A percentile compares a stretch with the other conserved stretches of the same genome.
Evolutionary conservation across 495 filamentous ascomycete genomes (phyloP).

Genomic region (Podospora pseudopauciseta): DNA sequence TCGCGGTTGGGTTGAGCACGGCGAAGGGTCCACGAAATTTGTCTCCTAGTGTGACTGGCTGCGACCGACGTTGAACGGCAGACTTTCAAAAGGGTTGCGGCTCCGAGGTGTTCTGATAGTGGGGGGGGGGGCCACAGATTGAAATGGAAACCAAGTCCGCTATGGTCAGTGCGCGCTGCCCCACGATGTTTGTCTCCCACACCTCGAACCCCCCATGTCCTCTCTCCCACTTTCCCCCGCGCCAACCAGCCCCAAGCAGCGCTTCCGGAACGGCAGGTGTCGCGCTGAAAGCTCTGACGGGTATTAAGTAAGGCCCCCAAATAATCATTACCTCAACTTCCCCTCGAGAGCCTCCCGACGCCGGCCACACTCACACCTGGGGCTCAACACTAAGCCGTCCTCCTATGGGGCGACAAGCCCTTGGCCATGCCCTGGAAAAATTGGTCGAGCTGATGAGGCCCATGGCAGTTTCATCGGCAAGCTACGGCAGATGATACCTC

Average conservation of each 20-base stretch:
- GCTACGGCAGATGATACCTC: not conserved
- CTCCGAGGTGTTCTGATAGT: conserved; percentile 11
- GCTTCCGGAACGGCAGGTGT: not conserved
- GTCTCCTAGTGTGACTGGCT: not conserved
- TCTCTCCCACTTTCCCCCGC: not conserved
- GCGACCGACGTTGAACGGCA: conserved; percentile 9
- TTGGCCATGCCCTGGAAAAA: not conserved
- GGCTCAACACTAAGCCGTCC: not conserved
- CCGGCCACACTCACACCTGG: too few species aligned
- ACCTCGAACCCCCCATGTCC: not conserved
- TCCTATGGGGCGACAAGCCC: not conserved
- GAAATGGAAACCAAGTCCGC: conserved; percentile 18
- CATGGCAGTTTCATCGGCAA: not conserved
- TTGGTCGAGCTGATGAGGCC: not conserved
- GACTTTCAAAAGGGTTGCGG: conserved; percentile 14
- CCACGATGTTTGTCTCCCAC: not conserved
- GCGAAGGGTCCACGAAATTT: conserved; percentile 3
- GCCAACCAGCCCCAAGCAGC: not conserved
- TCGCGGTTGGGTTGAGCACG: not conserved
- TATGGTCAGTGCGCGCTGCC: conserved; percentile 14
- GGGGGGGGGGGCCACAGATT: conserved; percentile 10
- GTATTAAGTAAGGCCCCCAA: conserved; percentile 2
- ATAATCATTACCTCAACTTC: not conserved
- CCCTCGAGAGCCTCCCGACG: not conserved
- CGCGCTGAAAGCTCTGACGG: not conserved